Evolutionary conservation across 2,329 filamentous ascomycete genomes (phyloP), one percentile per base, ranked within the genome.

Genomic region (Didymella pinodella): DNA sequence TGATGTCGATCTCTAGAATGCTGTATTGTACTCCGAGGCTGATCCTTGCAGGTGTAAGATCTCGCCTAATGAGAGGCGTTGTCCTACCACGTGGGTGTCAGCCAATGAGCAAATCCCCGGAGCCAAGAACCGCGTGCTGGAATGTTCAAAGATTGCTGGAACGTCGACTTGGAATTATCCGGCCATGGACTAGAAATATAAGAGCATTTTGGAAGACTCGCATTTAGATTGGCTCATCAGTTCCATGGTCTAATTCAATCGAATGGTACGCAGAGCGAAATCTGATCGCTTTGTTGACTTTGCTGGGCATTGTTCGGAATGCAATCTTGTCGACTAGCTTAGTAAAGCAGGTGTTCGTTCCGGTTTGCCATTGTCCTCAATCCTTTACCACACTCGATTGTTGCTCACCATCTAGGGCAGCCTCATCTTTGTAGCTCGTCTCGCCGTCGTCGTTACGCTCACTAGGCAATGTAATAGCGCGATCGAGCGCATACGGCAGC

Each of bases 401-500:
- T 20, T 31, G 43, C 43, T 41, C 38, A 10, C 11, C 43, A 8
- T 20, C 32, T 3, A 18, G 4, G 6, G 4, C 45, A 18, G 10
- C 10, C 14, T 48, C 46, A 11, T 55, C 46, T 12, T n/a, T 49
- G 14, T 49, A 49, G n/a, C 46, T 44, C n/a, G 11, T 7, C 29
- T 44, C 46, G 7, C 16, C 7, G 12, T 36, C 20, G 4, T 36
- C 20, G 10, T 34, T 25, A 11, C 32, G 40, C 14, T 65, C 65
- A 22, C 67, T 65, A 1, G 77, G 78, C 57, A 80, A 54, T 40
- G 75, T 56, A 7, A 80, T 71, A 0, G 78, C 77, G 34, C 74
- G 72, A 68, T 86, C 84, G 57, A 86, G 80, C 41, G 80, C 79
- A 41, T 83, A 81, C 1, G 84, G 84, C 53, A 86, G 65, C 12